These are phyloP conservation scores for Lipomyces lipofer DNA, from an alignment of 805 yeast genomes.

Conservation along the genomic window DNA sequence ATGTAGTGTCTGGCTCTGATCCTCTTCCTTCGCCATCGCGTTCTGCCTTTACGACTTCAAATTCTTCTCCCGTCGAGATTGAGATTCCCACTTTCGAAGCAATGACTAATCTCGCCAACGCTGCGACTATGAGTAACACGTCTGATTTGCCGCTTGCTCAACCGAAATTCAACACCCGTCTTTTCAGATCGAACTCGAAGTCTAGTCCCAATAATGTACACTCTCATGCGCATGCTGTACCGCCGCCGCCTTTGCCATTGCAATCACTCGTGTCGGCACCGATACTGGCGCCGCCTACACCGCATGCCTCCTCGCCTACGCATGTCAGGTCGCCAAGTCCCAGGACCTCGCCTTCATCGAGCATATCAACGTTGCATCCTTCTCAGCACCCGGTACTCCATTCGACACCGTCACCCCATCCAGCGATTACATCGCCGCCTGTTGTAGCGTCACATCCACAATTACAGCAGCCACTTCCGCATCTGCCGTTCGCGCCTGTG, in stretches of 20 bases:
- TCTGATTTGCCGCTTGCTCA: slow-evolving; percentile 22
- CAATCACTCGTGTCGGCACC: neutral
- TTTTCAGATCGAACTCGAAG: slow-evolving; percentile 32
- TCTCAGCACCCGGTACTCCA: slow-evolving; percentile 9
- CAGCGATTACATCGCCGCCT: slow-evolving; percentile 2
- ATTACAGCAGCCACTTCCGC: slow-evolving; percentile 4
- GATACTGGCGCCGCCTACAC: slow-evolving; percentile 1
- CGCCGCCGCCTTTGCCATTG: slow-evolving; percentile 1
- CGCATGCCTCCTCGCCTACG: slow-evolving; percentile 3
- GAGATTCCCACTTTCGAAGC: slow-evolving; percentile 38
- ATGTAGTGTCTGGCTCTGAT: neutral
- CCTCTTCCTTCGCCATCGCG: neutral
- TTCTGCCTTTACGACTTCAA: slow-evolving; percentile 5
- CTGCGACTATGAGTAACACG: slow-evolving; percentile 16
- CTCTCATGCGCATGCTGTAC: neutral
- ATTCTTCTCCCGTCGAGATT: slow-evolving; percentile 34
- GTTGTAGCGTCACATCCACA: neutral
- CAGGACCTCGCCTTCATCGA: neutral
- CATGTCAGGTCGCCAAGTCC: slow-evolving; percentile 2
- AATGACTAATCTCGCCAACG: slow-evolving; percentile 28
- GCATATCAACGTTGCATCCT: neutral
- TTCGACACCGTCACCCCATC: slow-evolving; percentile 4
- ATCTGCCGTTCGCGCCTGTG: neutral
- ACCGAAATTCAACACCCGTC: slow-evolving; percentile 33
- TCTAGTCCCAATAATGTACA: slow-evolving; percentile 9